Percentiles rank a stretch among this genome's conserved stretches.
These are phyloP conservation scores for Vitis cinerea DNA, from an alignment of 164 flowering plant species.

Conservation along the genomic window DNA sequence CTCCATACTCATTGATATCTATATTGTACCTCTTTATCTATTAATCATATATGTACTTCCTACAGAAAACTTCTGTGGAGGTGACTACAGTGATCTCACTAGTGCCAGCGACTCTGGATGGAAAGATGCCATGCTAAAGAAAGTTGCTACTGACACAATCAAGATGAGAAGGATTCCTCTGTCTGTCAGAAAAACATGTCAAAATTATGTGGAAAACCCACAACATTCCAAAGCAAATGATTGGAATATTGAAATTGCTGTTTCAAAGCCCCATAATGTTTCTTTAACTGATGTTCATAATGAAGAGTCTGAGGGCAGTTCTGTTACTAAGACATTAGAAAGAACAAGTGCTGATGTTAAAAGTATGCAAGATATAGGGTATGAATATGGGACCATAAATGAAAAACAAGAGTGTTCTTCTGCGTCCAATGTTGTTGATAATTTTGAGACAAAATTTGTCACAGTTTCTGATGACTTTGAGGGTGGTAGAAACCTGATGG, in stretches of 20 bases:
- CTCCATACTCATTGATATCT: background rate
- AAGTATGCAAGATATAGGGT: constrained; percentile 31
- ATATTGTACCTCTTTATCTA: constrained; percentile 5
- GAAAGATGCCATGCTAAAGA: constrained; percentile 39
- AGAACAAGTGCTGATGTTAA: constrained; percentile 30
- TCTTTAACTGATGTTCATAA: constrained; percentile 31
- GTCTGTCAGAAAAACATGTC: constrained; percentile 41
- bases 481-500: constrained; percentile 31
- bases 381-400: constrained; percentile 49
- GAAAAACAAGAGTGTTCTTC: constrained; percentile 66
- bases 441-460: constrained; percentile 41
- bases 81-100: constrained; percentile 49
- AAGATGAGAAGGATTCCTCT: constrained; percentile 56
- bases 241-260: constrained; percentile 73
- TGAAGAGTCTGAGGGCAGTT: constrained; percentile 77
- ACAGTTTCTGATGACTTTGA: constrained; percentile 34
- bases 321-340: constrained; percentile 48
- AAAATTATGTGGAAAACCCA: constrained; percentile 29
- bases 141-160: constrained; percentile 21
- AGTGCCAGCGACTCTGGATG: constrained; percentile 45
- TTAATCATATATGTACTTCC: background rate
- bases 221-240: constrained; percentile 42
- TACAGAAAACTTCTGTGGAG: constrained; percentile 60
- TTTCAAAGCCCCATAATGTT: constrained; percentile 40
- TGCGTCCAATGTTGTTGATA: constrained; percentile 41